Percentiles rank a stretch among this genome's conserved stretches.
These are phyloP conservation scores for Quercus lobata DNA, from an alignment of 331 rosid genomes.

Conservation along the genomic window DNA sequence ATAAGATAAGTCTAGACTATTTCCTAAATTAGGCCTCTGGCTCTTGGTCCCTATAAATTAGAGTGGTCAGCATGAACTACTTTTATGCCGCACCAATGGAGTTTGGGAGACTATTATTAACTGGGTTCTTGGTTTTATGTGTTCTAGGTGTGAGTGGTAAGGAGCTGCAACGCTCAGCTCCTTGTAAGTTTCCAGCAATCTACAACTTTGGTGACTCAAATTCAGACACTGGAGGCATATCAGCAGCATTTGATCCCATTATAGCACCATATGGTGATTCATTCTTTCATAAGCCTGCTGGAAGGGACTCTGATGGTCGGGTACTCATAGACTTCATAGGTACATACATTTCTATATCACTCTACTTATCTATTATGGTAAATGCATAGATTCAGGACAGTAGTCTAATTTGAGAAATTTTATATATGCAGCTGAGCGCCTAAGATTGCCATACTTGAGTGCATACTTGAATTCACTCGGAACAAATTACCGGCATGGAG, in stretches of 20 bases:
- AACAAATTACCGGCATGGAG: conserved; percentile 75
- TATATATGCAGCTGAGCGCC: conserved; percentile 62
- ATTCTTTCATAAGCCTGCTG: conserved; percentile 35
- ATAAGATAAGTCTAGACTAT: neutral
- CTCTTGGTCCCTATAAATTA: neutral
- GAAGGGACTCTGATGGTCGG: conserved; percentile 57
- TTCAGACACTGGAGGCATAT: conserved; percentile 60
- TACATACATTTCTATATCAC: neutral
- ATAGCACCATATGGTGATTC: conserved; percentile 50
- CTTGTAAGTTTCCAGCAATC: conserved; percentile 50
- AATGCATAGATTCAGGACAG: neutral
- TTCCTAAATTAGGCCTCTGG: neutral
- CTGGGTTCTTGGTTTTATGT: conserved; percentile 17
- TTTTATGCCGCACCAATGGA: conserved; percentile 26
- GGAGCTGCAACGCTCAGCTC: neutral
- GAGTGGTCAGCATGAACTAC: neutral
- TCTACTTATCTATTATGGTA: neutral
- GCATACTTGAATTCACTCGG: conserved; percentile 93
- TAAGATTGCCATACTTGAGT: conserved; percentile 79
- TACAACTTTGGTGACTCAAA: conserved; percentile 66
- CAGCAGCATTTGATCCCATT: conserved; percentile 14
- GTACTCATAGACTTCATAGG: conserved; percentile 38
- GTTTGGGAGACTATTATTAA: conserved; percentile 9
- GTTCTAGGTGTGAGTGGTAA: conserved; percentile 25
- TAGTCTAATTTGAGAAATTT: neutral